These are phyloP conservation scores for Alternaria rosae DNA, from an alignment of 2,329 filamentous ascomycete species.

Conservation along the genomic window DNA sequence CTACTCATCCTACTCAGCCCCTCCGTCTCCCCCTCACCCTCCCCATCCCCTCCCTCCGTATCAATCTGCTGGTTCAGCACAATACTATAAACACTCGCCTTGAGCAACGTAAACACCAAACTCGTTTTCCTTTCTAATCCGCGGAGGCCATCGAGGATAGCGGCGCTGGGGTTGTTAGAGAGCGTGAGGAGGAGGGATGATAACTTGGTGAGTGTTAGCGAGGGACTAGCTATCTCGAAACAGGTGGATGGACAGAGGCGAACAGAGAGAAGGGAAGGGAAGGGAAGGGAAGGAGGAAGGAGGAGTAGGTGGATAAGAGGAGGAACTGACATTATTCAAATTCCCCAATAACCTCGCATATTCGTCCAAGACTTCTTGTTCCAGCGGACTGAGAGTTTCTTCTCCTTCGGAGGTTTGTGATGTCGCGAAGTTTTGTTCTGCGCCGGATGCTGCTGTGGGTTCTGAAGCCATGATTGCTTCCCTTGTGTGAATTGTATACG, in stretches of 20 bases:
- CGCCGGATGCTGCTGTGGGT: neutral
- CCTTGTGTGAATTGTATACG: neutral
- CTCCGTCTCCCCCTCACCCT: neutral
- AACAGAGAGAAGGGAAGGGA: too few species aligned
- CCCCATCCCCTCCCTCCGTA: slow-evolving; percentile 17
- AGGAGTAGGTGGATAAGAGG: too few species aligned
- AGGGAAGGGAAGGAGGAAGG: too few species aligned
- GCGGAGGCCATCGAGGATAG: slow-evolving; percentile 84
- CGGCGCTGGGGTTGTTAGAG: slow-evolving; percentile 70
- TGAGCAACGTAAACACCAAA: slow-evolving; percentile 91
- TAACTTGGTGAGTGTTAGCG: slow-evolving; percentile 49
- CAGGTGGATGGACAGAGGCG: too few species aligned
- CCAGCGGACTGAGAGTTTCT: slow-evolving; percentile 71
- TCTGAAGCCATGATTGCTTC: slow-evolving; percentile 25
- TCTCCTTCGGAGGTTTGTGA: slow-evolving; percentile 23
- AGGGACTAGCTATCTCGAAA: too few species aligned
- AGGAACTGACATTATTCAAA: slow-evolving; percentile 76
- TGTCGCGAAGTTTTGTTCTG: slow-evolving; percentile 20
- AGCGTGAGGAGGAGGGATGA: slow-evolving; percentile 69
- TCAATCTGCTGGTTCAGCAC: slow-evolving; percentile 87
- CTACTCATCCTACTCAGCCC: neutral
- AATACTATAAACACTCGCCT: slow-evolving; percentile 98
- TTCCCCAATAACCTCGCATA: slow-evolving; percentile 88
- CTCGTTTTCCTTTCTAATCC: slow-evolving; percentile 94
- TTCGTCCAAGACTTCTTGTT: slow-evolving; percentile 94